Evolutionary conservation across 2,329 filamentous ascomycete genomes (phyloP).

Genomic region (Trichoderma arundinaceum): DNA sequence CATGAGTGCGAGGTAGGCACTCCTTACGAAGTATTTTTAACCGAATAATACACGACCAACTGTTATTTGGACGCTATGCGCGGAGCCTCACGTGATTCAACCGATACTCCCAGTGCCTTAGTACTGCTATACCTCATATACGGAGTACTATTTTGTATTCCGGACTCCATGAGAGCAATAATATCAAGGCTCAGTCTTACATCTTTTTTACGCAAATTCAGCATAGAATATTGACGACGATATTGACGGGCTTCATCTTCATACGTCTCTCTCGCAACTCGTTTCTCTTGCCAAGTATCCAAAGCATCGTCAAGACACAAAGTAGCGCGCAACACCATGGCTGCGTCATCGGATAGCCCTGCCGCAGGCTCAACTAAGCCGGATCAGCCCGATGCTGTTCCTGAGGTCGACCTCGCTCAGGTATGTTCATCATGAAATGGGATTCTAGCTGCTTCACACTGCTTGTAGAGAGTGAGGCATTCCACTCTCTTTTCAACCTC

Average conservation of each 20-base stretch:
- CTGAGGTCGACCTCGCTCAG: conserved; percentile 24
- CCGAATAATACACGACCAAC: too few relatives aligned
- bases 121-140: neutral
- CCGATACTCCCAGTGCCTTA: neutral
- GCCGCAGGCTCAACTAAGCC: neutral
- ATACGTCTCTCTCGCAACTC: too few relatives aligned
- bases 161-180: neutral
- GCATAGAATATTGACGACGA: too few relatives aligned
- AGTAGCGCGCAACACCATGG: conserved; percentile 7
- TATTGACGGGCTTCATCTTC: too few relatives aligned
- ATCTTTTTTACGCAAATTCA: neutral
- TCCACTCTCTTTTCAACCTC: too few relatives aligned
- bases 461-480: too few relatives aligned
- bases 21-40: too few relatives aligned
- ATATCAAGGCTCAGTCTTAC: conserved; percentile 2
- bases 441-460: too few relatives aligned
- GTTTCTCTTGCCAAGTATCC: too few relatives aligned
- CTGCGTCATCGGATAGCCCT: conserved; percentile 10
- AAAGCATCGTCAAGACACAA: neutral
- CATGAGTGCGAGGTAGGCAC: too few relatives aligned
- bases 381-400: conserved; percentile 1
- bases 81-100: conserved; percentile 3
- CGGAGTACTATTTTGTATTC: conserved; percentile 1
- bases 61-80: too few relatives aligned
- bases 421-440: conserved; percentile 7